Evolutionary conservation across 805 yeast species (phyloP).

Genomic region (Myxozyma nipponensis): DNA sequence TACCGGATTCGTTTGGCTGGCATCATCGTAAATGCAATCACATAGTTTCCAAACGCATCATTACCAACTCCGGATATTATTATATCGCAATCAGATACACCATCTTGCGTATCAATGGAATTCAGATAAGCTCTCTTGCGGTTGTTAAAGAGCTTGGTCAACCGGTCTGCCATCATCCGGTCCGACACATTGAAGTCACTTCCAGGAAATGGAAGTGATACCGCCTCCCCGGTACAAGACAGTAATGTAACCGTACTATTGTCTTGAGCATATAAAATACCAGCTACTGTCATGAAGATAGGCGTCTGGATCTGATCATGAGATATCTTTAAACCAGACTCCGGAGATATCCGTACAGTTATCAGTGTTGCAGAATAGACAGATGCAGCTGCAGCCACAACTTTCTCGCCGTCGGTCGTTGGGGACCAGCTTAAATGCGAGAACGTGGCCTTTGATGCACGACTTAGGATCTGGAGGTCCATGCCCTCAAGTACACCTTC

Average conservation of each 20-base stretch:
- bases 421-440: neutral
- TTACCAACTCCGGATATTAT: conserved; percentile 5
- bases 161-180: neutral
- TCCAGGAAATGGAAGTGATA: neutral
- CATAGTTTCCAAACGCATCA: conserved; percentile 1
- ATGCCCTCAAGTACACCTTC: neutral
- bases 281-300: neutral
- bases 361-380: neutral
- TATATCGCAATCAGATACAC: neutral
- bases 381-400: neutral
- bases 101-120: neutral
- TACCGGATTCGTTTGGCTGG: conserved; percentile 14
- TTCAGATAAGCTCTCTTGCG: neutral
- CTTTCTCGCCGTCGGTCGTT: neutral
- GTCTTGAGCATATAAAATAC: neutral
- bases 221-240: conserved; percentile 1
- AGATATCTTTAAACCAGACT: neutral
- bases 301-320: neutral
- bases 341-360: neutral
- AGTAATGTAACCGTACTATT: neutral
- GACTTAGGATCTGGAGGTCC: neutral
- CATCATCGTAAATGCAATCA: conserved; percentile 11
- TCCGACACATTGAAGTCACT: neutral
- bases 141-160: neutral
- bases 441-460: neutral